phyloP scores from a whole-genome alignment of 2,329 filamentous ascomycete species.

The Arthroderma sp. region DNA sequence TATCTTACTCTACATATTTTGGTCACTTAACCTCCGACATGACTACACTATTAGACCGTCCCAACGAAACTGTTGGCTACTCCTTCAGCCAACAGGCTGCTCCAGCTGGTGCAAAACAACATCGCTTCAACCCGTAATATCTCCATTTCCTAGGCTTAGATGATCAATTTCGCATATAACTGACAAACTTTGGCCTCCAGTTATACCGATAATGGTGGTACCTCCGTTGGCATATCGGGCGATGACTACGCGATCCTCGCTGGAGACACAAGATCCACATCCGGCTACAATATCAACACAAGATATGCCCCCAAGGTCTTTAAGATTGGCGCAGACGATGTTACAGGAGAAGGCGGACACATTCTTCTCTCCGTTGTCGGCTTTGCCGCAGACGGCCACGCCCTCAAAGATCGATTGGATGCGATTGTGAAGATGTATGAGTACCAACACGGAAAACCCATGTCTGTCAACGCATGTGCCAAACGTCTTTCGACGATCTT shows the following conservation, averaged over 20 bases:
- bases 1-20: too few relatives aligned
- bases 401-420: conserved; percentile 85
- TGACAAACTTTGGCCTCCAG: conserved; percentile 16
- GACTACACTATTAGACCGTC: conserved; percentile 40
- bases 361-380: conserved; percentile 90
- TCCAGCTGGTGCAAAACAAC: conserved; percentile 46
- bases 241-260: conserved; percentile 92
- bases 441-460: conserved; percentile 94
- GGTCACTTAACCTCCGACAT: conserved; percentile 24
- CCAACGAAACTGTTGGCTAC: conserved; percentile 43
- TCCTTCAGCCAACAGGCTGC: conserved; percentile 43
- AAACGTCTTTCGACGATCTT: conserved; percentile 90
- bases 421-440: conserved; percentile 97
- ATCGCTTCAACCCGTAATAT: conserved; percentile 83
- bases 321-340: conserved; percentile 83
- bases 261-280: conserved; percentile 89
- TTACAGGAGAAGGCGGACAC: conserved; percentile 69
- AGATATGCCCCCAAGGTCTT: conserved; percentile 92
- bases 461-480: conserved; percentile 86
- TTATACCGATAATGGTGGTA: conserved; percentile 96
- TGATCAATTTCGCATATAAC: conserved; percentile 4
- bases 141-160: neutral
- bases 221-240: conserved; percentile 87
- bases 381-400: conserved; percentile 87
- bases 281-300: conserved; percentile 98